Percentiles rank a stretch among this genome's conserved stretches.
phyloP scores from a whole-genome alignment of 2,329 filamentous ascomycete species.

The Pyrenophora tritici-repentis region DNA sequence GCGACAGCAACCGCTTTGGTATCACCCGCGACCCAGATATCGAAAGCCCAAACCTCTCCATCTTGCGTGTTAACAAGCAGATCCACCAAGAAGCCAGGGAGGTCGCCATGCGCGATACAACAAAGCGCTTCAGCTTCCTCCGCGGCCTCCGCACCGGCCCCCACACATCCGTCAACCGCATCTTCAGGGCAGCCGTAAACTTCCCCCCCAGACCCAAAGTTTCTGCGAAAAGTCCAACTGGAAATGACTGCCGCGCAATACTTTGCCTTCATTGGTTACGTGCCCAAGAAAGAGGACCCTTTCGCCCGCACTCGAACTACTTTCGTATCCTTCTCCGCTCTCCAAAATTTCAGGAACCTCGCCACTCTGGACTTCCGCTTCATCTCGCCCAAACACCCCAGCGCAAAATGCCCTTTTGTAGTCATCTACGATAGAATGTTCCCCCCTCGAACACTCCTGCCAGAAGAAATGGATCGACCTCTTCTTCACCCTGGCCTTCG shows the following conservation, averaged over 20 bases:
- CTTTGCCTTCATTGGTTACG: slow-evolving; percentile 14
- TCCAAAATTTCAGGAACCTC: not conserved
- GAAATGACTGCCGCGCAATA: slow-evolving; percentile 16
- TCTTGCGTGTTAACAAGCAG: slow-evolving; percentile 16
- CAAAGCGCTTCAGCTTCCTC: slow-evolving; percentile 12
- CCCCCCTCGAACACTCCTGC: slow-evolving; percentile 11
- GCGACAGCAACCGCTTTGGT: not conserved
- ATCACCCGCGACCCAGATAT: slow-evolving; percentile 17
- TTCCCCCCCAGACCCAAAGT: not conserved
- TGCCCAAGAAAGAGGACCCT: not conserved
- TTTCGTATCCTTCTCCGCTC: not conserved
- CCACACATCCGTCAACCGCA: too few species aligned
- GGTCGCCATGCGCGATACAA: slow-evolving; percentile 2
- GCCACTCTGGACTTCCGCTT: slow-evolving; percentile 23
- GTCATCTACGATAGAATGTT: not conserved
- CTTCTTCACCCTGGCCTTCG: slow-evolving; percentile 15
- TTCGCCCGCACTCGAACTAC: not conserved
- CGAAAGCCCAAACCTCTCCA: slow-evolving; percentile 11
- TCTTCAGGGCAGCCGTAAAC: not conserved
- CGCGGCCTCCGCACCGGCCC: not conserved
- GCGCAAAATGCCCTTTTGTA: slow-evolving; percentile 20
- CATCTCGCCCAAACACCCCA: slow-evolving; percentile 21
- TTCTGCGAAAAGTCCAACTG: slow-evolving; percentile 17
- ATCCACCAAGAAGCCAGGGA: slow-evolving; percentile 5
- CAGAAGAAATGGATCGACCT: slow-evolving; percentile 24